phyloP scores from a whole-genome alignment of 805 yeast species.

The Brettanomyces bruxellensis region DNA sequence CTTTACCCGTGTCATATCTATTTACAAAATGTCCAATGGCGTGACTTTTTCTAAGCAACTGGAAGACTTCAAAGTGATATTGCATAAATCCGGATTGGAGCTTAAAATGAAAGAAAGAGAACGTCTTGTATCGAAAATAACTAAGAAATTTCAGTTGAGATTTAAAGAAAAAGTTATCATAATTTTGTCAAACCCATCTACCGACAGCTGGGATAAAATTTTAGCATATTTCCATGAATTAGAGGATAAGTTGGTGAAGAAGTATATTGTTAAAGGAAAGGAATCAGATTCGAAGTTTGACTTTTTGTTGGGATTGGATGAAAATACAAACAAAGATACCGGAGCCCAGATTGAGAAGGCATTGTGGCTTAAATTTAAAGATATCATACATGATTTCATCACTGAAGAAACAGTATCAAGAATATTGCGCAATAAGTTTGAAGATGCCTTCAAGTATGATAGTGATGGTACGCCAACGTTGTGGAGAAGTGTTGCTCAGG shows the following conservation, averaged over 20 bases:
- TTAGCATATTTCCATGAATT: conserved; percentile 31
- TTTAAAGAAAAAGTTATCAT: conserved; percentile 45
- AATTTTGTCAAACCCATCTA: conserved; percentile 39
- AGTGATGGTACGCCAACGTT: conserved; percentile 71
- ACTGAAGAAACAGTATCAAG: conserved; percentile 57
- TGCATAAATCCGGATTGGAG: conserved; percentile 1
- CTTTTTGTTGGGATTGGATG: conserved; percentile 55
- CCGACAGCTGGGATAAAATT: conserved; percentile 54
- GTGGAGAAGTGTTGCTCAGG: conserved; percentile 67
- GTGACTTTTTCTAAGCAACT: conserved; percentile 27
- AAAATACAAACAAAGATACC: conserved; percentile 32
- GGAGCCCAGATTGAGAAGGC: conserved; percentile 35
- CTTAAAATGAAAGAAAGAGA: conserved; percentile 31
- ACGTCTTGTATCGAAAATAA: conserved; percentile 31
- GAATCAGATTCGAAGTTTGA: conserved; percentile 28
- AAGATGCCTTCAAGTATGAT: conserved; percentile 76
- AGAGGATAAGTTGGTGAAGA: conserved; percentile 1
- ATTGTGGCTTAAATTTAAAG: conserved; percentile 61
- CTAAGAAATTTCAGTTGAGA: conserved; percentile 36
- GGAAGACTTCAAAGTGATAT: conserved; percentile 12
- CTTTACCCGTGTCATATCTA: conserved; percentile 26
- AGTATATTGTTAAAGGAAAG: conserved; percentile 20
- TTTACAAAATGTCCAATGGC: conserved; percentile 23
- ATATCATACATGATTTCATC: conserved; percentile 49
- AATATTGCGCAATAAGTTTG: conserved; percentile 72